Evolutionary conservation across 2,329 filamentous ascomycete species (phyloP), one percentile per base, ranked within the genome.

Genomic region (Penicillium psychrosexuale): DNA sequence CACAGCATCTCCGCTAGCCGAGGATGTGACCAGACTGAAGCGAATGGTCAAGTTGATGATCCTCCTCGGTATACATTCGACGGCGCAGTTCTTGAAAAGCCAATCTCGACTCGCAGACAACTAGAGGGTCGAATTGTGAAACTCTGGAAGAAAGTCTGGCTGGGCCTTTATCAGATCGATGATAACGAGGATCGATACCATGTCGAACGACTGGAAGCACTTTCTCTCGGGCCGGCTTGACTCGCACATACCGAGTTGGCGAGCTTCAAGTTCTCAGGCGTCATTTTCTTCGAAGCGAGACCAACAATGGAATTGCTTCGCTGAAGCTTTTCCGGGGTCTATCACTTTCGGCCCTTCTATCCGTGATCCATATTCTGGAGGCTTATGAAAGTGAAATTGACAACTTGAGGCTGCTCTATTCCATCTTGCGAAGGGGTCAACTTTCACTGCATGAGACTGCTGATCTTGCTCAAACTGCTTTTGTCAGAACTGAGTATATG

Each of bases 101-200:
- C 49, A 3, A n/a, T 5, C 5, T 27, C 46, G 15, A 37, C 49
- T 7, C 58, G 55, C 31, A 38, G 42, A 22, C 59, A 66, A 8
- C 42, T 65, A 15, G 50, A 61, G 30, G 12, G 33, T 24, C 52
- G 53, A 28, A 57, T 66, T n/a, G 31, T 61, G 15, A 51, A 58
- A 3, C 50, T 57, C n/a, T 66, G 61, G 62, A 58, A 51, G 22
- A 58, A 46, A 11, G 51, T 62, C 28, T 66, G 62, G 61, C 51
- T 65, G 19, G 63, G 61, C 2, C 55, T 66, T 9, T 65, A 66
- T 36, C 59, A 66, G 40, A 50, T 62, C n/a, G 39, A 62, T 28
- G 49, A 61, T 22, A 43, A 42, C 6, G 24, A 58, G 5, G 51
- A 47, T 24, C 51, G 47, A 13, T 59, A 40, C 12, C 60, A 65